Evolutionary conservation across 2,329 filamentous ascomycete species (phyloP).

Genomic region (Berkeleyomyces rouxiae): DNA sequence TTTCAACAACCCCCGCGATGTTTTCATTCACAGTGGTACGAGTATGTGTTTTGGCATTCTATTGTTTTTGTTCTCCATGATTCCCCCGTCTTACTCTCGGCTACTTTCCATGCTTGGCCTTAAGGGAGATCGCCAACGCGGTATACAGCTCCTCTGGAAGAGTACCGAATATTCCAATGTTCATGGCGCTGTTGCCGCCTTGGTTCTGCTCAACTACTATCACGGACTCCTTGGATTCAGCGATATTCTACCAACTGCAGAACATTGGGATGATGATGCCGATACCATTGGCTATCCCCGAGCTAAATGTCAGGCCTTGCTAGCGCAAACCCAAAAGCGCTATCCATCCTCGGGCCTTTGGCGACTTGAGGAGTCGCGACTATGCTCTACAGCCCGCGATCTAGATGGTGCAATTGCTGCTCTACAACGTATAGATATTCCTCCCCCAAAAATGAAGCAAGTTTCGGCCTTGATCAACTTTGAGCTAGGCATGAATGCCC

Average conservation of each 20-base stretch:
- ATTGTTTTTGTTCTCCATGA: constrained; percentile 74
- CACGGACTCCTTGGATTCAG: constrained; percentile 73
- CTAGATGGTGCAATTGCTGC: constrained; percentile 47
- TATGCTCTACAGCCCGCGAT: constrained; percentile 49
- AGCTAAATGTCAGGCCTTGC: constrained; percentile 46
- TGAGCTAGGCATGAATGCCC: constrained; percentile 59
- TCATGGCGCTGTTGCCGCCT: constrained; percentile 76
- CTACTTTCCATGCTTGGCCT: constrained; percentile 83
- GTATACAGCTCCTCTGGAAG: constrained; percentile 77
- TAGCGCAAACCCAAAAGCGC: constrained; percentile 55
- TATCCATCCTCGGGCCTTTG: constrained; percentile 76
- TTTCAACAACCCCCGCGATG: constrained; percentile 49
- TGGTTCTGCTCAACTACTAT: constrained; percentile 72
- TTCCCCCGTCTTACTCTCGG: constrained; percentile 78
- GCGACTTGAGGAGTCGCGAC: constrained; percentile 73
- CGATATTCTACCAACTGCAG: constrained; percentile 60
- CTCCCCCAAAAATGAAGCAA: constrained; percentile 65
- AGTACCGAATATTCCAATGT: constrained; percentile 73
- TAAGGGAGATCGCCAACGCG: constrained; percentile 68
- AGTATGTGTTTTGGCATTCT: constrained; percentile 84
- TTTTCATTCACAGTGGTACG: constrained; percentile 76
- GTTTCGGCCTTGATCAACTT: constrained; percentile 74
- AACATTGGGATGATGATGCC: constrained; percentile 35
- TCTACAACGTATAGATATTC: constrained; percentile 38
- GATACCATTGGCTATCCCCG: constrained; percentile 56